Evolutionary conservation across 1,284 basidiomycete species (phyloP), one percentile per base, ranked within the genome.

Genomic region (Sanghuangporus baumii): DNA sequence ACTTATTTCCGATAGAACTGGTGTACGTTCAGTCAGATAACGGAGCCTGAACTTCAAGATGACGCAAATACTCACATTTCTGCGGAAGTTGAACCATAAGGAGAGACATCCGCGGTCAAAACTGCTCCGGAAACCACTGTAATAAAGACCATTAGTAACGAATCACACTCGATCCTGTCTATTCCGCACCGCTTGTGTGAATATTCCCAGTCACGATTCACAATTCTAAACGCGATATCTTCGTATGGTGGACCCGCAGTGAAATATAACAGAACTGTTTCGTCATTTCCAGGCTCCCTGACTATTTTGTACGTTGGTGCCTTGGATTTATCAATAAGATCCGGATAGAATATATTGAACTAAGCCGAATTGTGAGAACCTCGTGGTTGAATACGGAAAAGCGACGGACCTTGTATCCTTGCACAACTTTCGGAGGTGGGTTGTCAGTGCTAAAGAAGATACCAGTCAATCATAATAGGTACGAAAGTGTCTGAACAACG

Each of bases 211-310:
- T 96, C 95, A 61, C 93, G 84, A 70, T 98, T 94, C 60, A 99
- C 96, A 68, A 99, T 97, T 62, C 94, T 84, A 79, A 99, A 99
- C 16, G 96, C 97, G 66, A 99, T 95, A 71, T 99, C 97, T 76
- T 99, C 97, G 72, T 99, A 99, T 1, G 97, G 97, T 56, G 97
- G 97, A 16, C 97, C 97, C 16, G 97, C 95, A 67, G 86, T 93
- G 77, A 99, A 99, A 66, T 96, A 86, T 52, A 99, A 76, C 20
- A 98, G 80, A 36, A 94, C 93, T 0, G 96, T 99, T 60, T 99
- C 97, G 64, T 94, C 90, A 71, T 98, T 96, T 6, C 92, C 94
- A 7, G 88, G 85, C 70, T 97, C 93, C 69, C 91, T 91, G 71
- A 96, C 83, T 64, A 98, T 91, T 73, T 91, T 92, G 78, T 98